A percentile compares a stretch with the other conserved stretches of the same genome.
Conservation (phyloP, 768 basidiomycete species). For the Boletus huronensis region DNA sequence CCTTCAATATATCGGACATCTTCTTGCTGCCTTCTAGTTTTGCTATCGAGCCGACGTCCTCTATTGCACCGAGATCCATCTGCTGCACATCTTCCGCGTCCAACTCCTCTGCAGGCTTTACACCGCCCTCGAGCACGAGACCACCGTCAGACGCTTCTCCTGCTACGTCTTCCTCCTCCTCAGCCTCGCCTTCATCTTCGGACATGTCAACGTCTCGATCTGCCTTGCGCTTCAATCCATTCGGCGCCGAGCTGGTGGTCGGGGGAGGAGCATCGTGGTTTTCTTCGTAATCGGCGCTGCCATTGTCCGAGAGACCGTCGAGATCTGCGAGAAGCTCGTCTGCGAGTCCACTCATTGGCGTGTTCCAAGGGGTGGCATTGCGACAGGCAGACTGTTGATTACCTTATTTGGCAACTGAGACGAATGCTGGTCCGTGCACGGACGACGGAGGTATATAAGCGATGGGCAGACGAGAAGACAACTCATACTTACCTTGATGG, state of each 20-base stretch:
- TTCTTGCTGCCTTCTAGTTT: conserved; percentile 85
- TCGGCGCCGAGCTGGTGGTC: conserved; percentile 18
- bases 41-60: conserved; percentile 85
- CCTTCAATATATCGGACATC: conserved; percentile 85
- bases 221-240: conserved; percentile 63
- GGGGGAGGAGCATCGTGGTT: conserved; percentile 25
- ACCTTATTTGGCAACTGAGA: conserved; percentile 6
- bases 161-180: conserved; percentile 36
- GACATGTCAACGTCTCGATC: conserved; percentile 52
- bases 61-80: conserved; percentile 84
- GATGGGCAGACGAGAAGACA: accelerated
- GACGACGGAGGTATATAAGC: conserved; percentile 5
- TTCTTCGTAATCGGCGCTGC: conserved; percentile 48
- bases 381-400: not conserved
- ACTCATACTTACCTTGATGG: conserved; percentile 67
- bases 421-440: conserved; percentile 17
- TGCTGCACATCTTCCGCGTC: conserved; percentile 91
- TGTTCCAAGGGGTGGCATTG: not conserved
- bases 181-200: conserved; percentile 47
- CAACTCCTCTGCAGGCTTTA: conserved; percentile 92
- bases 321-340: conserved; percentile 93
- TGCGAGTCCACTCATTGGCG: conserved; percentile 73
- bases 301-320: conserved; percentile 76
- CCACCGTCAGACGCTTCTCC: conserved; percentile 44
- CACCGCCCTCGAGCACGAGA: conserved; percentile 80